Conservation (phyloP, 768 basidiomycete species). For the Amanita inopinata region DNA sequence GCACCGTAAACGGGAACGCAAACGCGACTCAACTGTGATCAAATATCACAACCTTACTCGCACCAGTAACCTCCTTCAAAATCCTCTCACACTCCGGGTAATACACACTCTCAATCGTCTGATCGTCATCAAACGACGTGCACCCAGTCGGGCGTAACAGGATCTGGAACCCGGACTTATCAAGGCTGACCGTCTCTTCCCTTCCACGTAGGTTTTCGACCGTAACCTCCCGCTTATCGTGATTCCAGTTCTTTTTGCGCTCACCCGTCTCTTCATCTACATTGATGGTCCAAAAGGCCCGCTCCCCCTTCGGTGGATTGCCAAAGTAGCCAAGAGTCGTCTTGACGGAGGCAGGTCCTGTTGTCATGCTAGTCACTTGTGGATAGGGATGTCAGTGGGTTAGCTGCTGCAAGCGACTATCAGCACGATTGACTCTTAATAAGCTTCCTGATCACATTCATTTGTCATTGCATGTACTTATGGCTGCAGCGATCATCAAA, state of each 20-base stretch:
- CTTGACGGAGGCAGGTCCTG: constrained; percentile 14
- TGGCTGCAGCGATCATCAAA: too few relatives aligned
- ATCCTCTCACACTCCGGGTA: constrained; percentile 52
- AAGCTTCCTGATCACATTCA: too few relatives aligned
- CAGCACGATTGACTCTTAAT: too few relatives aligned
- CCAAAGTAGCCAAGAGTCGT: constrained; percentile 28
- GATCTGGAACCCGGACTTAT: constrained; percentile 44
- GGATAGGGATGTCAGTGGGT: too few relatives aligned
- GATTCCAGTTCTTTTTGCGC: constrained; percentile 25
- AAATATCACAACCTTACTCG: constrained; percentile 45
- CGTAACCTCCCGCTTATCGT: constrained; percentile 20
- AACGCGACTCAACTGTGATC: too few relatives aligned
- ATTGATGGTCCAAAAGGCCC: constrained; percentile 29
- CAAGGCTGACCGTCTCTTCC: constrained; percentile 34
- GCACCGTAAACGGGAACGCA: constrained; percentile 14
- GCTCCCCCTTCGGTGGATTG: constrained; percentile 28
- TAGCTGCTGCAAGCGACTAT: too few relatives aligned
- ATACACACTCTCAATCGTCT: constrained; percentile 43
- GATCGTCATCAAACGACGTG: constrained; percentile 38
- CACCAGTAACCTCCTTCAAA: constrained; percentile 51
- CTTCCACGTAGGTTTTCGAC: constrained; percentile 48
- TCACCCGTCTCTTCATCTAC: constrained; percentile 24
- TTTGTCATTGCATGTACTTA: too few relatives aligned
- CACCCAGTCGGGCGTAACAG: constrained; percentile 30
- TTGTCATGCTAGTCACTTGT: too few relatives aligned